Base-by-base conservation (phyloP, 2,329 filamentous ascomycete species). In the Epichloe aotearoae region DNA sequence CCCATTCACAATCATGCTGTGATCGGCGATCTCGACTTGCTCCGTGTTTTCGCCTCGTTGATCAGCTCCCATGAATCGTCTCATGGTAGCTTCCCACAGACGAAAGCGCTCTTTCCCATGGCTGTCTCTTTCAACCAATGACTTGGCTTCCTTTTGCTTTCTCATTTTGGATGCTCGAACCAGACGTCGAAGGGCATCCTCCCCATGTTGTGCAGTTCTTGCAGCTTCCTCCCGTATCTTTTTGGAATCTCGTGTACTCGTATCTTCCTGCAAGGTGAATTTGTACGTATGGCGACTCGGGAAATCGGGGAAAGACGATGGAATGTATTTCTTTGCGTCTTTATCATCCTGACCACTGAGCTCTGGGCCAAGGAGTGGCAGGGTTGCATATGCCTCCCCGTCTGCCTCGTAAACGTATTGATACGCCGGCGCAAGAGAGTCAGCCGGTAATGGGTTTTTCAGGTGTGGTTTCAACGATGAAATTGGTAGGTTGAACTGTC, bases 251-350 rank as follows among this genome's bases (percentile, higher is more conserved):
- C 70, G 67, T 15, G 64, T 62, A 17, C 65, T 68, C 40, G 66
- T 68, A 53, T 75, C 69, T 17, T 75, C 69, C 36, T 73, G 71
- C 2, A 75, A 74, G 0, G 80, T 83, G 58, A 75, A 77, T 39
- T 73, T 75, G 64, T 82, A 84, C 3, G 80, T 83, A 58, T 83
- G 79, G 44, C 76, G 77, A 61, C 79, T 82, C 0, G 80, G 80
- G 53, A 83, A 83, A 10, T 74, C 70, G 0, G 80, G 80, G 48
- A 84, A 81, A 0, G 72, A 71, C 37, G 66, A 64, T 0, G 80
- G 80, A 11, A 84, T 81, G 62, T 79, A 82, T 23, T 62, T 51
- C 57, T 75, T 76, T 12, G 69, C 62, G 8, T 74, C 70, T 58
- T 80, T 82, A 55, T 83, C 80, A 1, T 67, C 58, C 51, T 72